Evolutionary conservation across 352 stramenopile species (phyloP).

Genomic region (Lagenidium sp.): DNA sequence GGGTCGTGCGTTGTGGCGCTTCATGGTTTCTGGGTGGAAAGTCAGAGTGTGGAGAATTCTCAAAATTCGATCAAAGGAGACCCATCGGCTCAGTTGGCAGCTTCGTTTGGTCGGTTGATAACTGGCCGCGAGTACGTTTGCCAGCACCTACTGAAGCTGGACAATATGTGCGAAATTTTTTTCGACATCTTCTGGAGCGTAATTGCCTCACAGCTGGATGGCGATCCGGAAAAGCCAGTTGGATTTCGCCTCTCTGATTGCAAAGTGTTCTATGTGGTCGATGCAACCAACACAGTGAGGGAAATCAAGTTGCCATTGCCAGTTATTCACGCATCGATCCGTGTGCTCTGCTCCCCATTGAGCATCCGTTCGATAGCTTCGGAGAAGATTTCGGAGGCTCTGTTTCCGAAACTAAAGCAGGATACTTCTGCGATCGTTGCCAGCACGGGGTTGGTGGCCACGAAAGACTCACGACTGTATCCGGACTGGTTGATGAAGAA

Average conservation of each 20-base stretch:
- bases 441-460: slow-evolving; percentile 65
- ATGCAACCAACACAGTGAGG: slow-evolving; percentile 46
- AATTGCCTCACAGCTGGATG: slow-evolving; percentile 53
- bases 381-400: slow-evolving; percentile 37
- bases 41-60: too few relatives aligned
- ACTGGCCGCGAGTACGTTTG: slow-evolving; percentile 53
- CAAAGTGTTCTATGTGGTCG: slow-evolving; percentile 73
- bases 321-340: slow-evolving; percentile 65
- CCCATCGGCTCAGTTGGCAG: slow-evolving; percentile 46
- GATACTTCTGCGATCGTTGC: slow-evolving; percentile 36
- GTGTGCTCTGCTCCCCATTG: slow-evolving; percentile 47
- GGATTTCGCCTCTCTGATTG: slow-evolving; percentile 63
- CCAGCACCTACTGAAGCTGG: slow-evolving; percentile 49
- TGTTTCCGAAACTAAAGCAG: slow-evolving; percentile 50
- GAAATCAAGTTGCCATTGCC: slow-evolving; percentile 66
- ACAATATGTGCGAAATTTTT: slow-evolving; percentile 44
- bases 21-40: slow-evolving; percentile 50
- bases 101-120: slow-evolving; percentile 58
- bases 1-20: slow-evolving; percentile 57
- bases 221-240: slow-evolving; percentile 33
- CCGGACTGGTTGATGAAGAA: slow-evolving; percentile 54
- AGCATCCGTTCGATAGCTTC: slow-evolving; percentile 11
- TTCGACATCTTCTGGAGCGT: slow-evolving; percentile 64
- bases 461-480: slow-evolving; percentile 65
- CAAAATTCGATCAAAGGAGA: too few relatives aligned